Evolutionary conservation across 2,329 filamentous ascomycete genomes (phyloP), one percentile per base, ranked within the genome.

Genomic region (Colletotrichum sublineola): DNA sequence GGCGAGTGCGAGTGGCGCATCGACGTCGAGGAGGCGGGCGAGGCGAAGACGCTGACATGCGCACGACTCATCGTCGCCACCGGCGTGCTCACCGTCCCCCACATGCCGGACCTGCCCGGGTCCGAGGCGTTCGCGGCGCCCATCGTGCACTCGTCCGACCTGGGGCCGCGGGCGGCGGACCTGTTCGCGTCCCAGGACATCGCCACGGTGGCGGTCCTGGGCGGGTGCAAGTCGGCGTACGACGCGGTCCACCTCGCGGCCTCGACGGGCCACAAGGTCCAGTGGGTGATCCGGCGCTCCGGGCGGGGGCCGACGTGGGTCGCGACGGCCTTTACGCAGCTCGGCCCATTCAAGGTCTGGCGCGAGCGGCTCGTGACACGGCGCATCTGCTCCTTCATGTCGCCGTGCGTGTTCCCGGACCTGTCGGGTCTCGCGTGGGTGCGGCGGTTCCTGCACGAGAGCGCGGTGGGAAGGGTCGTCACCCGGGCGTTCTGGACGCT

Each of bases 211-310:
- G 84, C 87, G 0, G 84, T 93, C 2, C 82, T 92, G 4, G 91
- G 91, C 3, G 89, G 84, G 0, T 84, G 85, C 20, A 93, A 93
- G 76, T 91, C 88, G 1, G 88, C 88, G 2, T 92, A 87, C 84
- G 91, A 93, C 77, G 86, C 87, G 2, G 89, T 88, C 0, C 91
- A 91, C 76, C 83, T 86, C 2, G 88, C 87, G 64, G 89, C 87
- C 6, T 83, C 84, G 0, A 79, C 84, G 0, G 88, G 88, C 2
- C 84, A 86, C 52, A 81, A 85, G 64, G 89, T 91, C 11, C 84
- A 88, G 65, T 86, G 89, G 83, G 80, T 92, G 5, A 88, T 92
- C 67, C 84, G 89, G 56, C 81, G 84, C n/a, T 84, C 81, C n/a
- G 89, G 89, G 5, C 84, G 87, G 46, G 89, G 89, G 0, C 87